Evolutionary conservation across 2,329 filamentous ascomycete genomes (phyloP), one percentile per base, ranked within the genome.

Genomic region (Botrytis deweyae): DNA sequence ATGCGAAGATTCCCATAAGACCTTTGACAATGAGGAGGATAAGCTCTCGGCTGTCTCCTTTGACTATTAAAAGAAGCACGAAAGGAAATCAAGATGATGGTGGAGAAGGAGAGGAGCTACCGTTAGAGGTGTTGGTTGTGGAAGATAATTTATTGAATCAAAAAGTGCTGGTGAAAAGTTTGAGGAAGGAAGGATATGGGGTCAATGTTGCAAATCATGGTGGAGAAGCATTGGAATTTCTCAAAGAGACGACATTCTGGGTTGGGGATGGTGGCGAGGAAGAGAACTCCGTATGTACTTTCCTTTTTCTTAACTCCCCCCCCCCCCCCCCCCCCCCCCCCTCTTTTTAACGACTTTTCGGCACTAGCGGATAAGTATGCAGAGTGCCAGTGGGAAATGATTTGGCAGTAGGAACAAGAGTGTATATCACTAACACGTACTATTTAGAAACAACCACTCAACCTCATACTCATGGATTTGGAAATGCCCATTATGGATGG

Each of bases 401-500:
- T 22, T 18, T 16, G 8, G 22, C 5, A 20, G 9, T 33, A 22
- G 22, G 44, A 7, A 52, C 1, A 61, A 4, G 62, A 4, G 85
- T 22, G 87, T 25, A 84, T 36, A 46, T 64, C 42, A 29, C 59
- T 61, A 64, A 63, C 6, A 16, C 8, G 14, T 18, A 16, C 38
- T 8, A 2, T 65, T 33, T 36, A 62, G 3, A 82, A 86, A 33
- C 84, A 88, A 65, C 86, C 92, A 40, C 88, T 88, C 1, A 55
- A 65, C 25, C 86, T 94, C 59, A 90, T 94, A 16, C 82, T 94
- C 6, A 94, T 94, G 92, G 92, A 95, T 79, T 85, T 93, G 65
- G 92, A 94, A 79, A 94, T 94, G 92, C 92, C 92, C 1, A 87
- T 94, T 63, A 94, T 94, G 92, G 91, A 94, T 78, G 92, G 92